A percentile compares a stretch with the other conserved stretches of the same genome.
Evolutionary conservation across 768 basidiomycete genomes (phyloP).

Genomic region (Megacollybia marginata): DNA sequence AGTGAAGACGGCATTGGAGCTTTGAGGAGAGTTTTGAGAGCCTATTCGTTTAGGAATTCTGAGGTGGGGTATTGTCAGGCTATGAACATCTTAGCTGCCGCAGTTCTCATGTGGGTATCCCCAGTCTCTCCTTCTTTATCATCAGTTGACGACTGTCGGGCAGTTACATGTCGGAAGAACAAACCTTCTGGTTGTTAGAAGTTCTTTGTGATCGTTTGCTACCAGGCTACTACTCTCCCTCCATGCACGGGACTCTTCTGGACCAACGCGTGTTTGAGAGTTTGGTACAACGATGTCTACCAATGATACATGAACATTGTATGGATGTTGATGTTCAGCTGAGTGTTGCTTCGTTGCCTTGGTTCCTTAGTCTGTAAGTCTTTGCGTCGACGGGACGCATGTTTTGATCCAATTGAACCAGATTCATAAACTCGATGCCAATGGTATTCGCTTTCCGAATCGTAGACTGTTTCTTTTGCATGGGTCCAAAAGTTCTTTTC

Average conservation of each 20-base stretch:
- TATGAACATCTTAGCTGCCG: constrained; percentile 96
- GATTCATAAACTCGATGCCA: constrained; percentile 91
- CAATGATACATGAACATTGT: constrained; percentile 93
- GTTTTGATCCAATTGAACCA: constrained; percentile 13
- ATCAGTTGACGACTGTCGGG: background rate
- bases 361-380: constrained; percentile 94
- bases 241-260: constrained; percentile 98
- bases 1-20: constrained; percentile 78
- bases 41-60: constrained; percentile 93
- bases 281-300: constrained; percentile 80
- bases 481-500: constrained; percentile 98
- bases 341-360: constrained; percentile 93
- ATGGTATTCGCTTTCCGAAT: constrained; percentile 98
- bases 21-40: constrained; percentile 84
- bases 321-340: constrained; percentile 88
- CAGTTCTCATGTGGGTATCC: constrained; percentile 73
- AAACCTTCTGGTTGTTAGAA: constrained; percentile 95
- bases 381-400: constrained; percentile 2
- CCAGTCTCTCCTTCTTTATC: background rate
- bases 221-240: constrained; percentile 98
- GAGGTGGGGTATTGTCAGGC: constrained; percentile 97
- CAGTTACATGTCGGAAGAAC: constrained; percentile 99
- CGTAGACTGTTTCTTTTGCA: constrained; percentile 96
- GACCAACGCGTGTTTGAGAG: constrained; percentile 98
- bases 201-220: constrained; percentile 91